Evolutionary conservation across 257 asterid genomes (phyloP), one percentile per base, ranked within the genome.

Genomic region (Solanum chiquidenum): DNA sequence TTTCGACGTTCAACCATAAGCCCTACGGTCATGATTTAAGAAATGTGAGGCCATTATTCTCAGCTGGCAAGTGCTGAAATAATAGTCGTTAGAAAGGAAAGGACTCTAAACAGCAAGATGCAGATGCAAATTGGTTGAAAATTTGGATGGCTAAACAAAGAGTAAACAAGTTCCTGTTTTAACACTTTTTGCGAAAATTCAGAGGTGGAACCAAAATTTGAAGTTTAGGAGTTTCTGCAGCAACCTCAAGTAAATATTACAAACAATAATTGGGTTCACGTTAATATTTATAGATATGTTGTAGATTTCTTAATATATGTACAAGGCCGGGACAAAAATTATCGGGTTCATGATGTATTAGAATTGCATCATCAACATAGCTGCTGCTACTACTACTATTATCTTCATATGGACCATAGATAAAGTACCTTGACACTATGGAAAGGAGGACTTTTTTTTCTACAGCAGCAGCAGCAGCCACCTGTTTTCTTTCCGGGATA

Each of bases 1-100:
- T 96, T 79, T 98, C 93, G 77, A 96, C 89, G 91, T 94, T 95
- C 89, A 96, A 85, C 99, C 99, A 96, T 90, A 96, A 87, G 55
- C 98, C 98, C 99, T 96, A 96, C 82, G 87, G 34, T 42, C 84
- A 79, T 79, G 25, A 79, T 74, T 35, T 74, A 21, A 74, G 83
- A 74, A 37, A 74, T 74, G 31, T 74, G 29, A 74, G 83, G 80
- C 52, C 83, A 74, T 37, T 21, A 34, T 4, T 34, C n/a, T 37
- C 83, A 74, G 52, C 20, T 74, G 52, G 14, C 46, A 34, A 73
- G 14, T 34, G 80, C 80, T 34, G 29, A 73, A 35, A 74, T 34
- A 34, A 14, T 40, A 52, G 58, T 44, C 64, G 20, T 74, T 37
- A 34, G 27, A 40, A 75, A 75, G 55, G 40, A 18, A 27, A 52